phyloP scores from a whole-genome alignment of 345 rosid species.

The Pistacia atlantica region DNA sequence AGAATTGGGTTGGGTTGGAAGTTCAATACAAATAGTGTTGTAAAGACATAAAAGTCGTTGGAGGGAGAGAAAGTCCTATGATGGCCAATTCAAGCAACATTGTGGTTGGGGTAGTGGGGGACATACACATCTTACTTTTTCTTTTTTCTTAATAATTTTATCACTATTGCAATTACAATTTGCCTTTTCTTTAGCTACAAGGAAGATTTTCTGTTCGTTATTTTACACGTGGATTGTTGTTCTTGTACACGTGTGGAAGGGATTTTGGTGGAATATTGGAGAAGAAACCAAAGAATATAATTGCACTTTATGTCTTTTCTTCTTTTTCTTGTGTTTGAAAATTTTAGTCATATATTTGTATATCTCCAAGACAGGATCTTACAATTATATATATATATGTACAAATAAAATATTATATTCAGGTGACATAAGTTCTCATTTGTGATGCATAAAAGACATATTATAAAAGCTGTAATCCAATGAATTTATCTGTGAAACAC shows the following conservation, averaged over 20 bases:
- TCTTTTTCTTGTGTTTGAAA: conserved; percentile 53
- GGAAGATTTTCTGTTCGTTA: conserved; percentile 50
- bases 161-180: not conserved
- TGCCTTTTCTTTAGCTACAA: conserved; percentile 51
- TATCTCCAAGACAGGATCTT: conserved; percentile 43
- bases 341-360: conserved; percentile 35
- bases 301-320: conserved; percentile 27
- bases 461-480: conserved; percentile 4
- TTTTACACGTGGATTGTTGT: conserved; percentile 22
- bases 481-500: conserved; percentile 10
- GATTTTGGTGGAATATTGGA: not conserved
- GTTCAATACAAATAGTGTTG: not conserved
- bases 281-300: not conserved
- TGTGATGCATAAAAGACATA: not conserved
- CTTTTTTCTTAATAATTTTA: conserved; percentile 20
- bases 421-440: not conserved
- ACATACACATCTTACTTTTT: conserved; percentile 32
- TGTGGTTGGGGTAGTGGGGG: conserved; percentile 57
- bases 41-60: conserved; percentile 37
- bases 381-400: conserved; percentile 15
- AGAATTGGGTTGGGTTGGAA: not conserved
- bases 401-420: conserved; percentile 18
- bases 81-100: conserved; percentile 35
- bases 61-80: conserved; percentile 37
- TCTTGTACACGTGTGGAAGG: conserved; percentile 39